Base-by-base conservation (phyloP, 1,284 basidiomycete genomes). In the Trichosporon sp. region DNA sequence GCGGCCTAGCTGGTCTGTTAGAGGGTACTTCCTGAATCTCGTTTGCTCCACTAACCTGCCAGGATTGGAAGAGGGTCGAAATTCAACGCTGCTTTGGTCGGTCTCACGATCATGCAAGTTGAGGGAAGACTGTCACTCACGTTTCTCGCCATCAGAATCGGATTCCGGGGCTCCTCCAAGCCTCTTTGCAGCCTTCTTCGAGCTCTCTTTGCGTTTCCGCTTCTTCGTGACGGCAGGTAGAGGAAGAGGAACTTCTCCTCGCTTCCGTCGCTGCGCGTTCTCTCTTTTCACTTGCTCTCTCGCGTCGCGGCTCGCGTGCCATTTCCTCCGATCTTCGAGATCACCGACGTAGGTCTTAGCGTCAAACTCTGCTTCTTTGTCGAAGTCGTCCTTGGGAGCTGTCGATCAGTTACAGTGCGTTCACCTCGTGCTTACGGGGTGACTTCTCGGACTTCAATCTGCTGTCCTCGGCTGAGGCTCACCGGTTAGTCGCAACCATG, bases 381-480 rank as follows among this genome's bases (percentile, higher is more conserved):
- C 77, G 65, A 82, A 82, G 54, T 82, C 80, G 61, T 82, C 80
- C 32, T 77, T 76, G 0, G 73, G 69, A 0, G 71, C 73, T 74
- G 6, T 1, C 4, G n/a, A 8, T 54, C 51, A 54, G 51, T 26
- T 21, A 10, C 21, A 6, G 7, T 26, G 4, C 2, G 8, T 3
- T 19, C 1, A 3, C 5, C 8, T n/a, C 14, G 10, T 1, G 19
- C 59, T 63, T 19, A 63, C 59, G 59, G 4, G 59, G 59, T 7
- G 59, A 63, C 31, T 10, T 32, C 32, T 63, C 59, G 4, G 59
- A 63, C 5, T 32, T 35, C 31, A 63, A 14, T 31, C 14, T 37
- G 14, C 16, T 10, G 12, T 35, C 32, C 14, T 21, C 19, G 4
- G 31, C 56, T 61, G 4, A 4, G 4, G 48, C 26, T 26, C 26